Conservation (phyloP, 352 stramenopile species). For the Pythium rishiriense region DNA sequence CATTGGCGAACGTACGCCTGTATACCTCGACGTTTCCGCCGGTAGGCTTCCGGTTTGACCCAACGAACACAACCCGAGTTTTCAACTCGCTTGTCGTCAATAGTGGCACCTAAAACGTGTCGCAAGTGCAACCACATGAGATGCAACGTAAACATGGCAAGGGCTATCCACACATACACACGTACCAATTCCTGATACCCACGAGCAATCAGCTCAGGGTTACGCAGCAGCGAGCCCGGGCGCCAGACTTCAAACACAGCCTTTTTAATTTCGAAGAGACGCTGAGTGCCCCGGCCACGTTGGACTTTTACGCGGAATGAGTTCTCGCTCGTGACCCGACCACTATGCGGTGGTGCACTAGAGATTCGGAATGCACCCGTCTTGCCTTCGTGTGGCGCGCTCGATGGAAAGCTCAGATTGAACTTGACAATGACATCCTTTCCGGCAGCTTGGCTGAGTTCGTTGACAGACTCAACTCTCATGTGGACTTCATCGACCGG, state of each 20-base stretch:
- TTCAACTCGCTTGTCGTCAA: conserved; percentile 51
- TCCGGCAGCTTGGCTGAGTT: conserved; percentile 37
- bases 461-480: conserved; percentile 46
- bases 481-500: conserved; percentile 57
- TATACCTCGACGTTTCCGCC: conserved; percentile 67
- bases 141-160: no score
- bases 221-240: conserved; percentile 56
- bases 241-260: conserved; percentile 77
- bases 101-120: conserved; percentile 48
- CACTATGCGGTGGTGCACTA: conserved; percentile 29
- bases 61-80: conserved; percentile 60
- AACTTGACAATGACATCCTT: conserved; percentile 75
- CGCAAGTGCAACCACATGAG: background rate
- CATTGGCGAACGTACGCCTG: background rate
- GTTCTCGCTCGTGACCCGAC: conserved; percentile 28
- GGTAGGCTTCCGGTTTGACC: conserved; percentile 63
- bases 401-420: conserved; percentile 66
- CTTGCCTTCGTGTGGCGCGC: conserved; percentile 58
- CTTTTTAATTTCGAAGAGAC: conserved; percentile 85
- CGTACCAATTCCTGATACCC: conserved; percentile 70
- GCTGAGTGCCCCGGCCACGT: conserved; percentile 61
- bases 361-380: conserved; percentile 43
- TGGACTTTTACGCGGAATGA: conserved; percentile 52
- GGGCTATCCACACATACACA: background rate
- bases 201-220: conserved; percentile 63